Base-by-base conservation (phyloP, 768 basidiomycete genomes). In the Vararia minispora region DNA sequence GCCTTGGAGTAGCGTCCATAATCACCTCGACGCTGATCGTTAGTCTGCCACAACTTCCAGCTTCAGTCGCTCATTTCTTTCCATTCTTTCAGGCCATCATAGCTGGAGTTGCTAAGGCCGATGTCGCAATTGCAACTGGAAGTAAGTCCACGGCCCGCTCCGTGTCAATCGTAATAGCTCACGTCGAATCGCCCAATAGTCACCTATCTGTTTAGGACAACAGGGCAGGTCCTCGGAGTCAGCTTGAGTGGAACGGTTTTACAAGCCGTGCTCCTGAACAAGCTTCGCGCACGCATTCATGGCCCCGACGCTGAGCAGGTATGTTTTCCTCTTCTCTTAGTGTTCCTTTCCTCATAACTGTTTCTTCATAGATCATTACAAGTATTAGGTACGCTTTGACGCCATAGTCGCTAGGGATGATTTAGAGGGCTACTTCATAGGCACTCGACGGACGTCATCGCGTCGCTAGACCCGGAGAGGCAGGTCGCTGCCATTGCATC, bases 161-260 rank as follows among this genome's bases (percentile, higher is more conserved):
- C 24, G 16, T 31, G n/a, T 18, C 34, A 14, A n/a, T 12, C 8
- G 27, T 13, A 35, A 13, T 22, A 36, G 30, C 38, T 41, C 18
- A 41, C n/a, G n/a, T n/a, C n/a, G n/a, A 24, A 37, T 10, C 35
- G 25, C 11, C 33, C n/a, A n/a, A n/a, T 49, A 94, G 90, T 92
- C 51, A 86, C 85, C 23, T 98, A 98, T 59, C 68, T 95, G 33
- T 94, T 92, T 66, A 68, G 92, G 46, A 91, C 89, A 6, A 84
- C 87, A 13, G 92, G 92, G 3, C 94, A 97, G 64, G 95, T 95
- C 17, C 69, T 97, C 39, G 95, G 94, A 24, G 94, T 99, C 38
- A 85, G 86, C 50, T 63, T 92, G 33, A 79, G 79, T 49, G 86
- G 89, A 16, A 81, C 88, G 0, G 57, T 98, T 20, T 61, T 92